Conservation (phyloP, 176 grass and related monocot species). For the Carex littledalei region DNA sequence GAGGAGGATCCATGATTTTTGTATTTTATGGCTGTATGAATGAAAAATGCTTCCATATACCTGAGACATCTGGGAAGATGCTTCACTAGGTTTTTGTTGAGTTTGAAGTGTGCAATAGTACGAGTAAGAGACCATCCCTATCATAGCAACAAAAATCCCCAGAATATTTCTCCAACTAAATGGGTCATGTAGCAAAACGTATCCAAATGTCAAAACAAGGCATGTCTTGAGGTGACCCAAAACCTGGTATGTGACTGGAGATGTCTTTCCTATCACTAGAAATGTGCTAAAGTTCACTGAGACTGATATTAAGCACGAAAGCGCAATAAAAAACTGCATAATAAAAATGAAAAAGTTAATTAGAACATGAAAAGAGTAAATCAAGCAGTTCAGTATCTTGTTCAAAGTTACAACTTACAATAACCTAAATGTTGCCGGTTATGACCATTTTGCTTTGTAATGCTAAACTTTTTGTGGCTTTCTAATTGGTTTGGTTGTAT, state of each 20-base stretch:
- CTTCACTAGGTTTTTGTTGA: constrained; percentile 64
- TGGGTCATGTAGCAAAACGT: constrained; percentile 91
- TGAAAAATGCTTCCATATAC: constrained; percentile 33
- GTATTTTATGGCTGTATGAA: neutral
- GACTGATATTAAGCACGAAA: constrained; percentile 95
- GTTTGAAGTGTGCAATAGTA: constrained; percentile 71
- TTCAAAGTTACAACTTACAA: neutral
- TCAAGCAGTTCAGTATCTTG: neutral
- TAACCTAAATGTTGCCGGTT: neutral
- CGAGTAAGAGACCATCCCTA: constrained; percentile 89
- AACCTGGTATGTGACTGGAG: constrained; percentile 97
- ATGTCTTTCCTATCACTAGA: constrained; percentile 95
- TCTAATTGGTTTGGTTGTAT: neutral
- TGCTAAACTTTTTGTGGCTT: neutral
- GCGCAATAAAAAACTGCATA: constrained; percentile 87
- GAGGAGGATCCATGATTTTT: neutral
- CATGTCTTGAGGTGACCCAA: constrained; percentile 97
- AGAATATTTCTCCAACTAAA: constrained; percentile 99
- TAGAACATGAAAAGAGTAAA: constrained; percentile 27
- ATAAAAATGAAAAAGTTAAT: constrained; percentile 17
- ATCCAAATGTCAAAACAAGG: constrained; percentile 85
- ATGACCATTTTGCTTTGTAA: neutral
- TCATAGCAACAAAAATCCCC: constrained; percentile 81
- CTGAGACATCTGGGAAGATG: constrained; percentile 59
- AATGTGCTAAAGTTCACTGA: constrained; percentile 99